A percentile compares a stretch with the other conserved stretches of the same genome.
These are phyloP conservation scores for Eucalyptus victrix DNA, from an alignment of 345 rosid genomes.

Conservation along the genomic window DNA sequence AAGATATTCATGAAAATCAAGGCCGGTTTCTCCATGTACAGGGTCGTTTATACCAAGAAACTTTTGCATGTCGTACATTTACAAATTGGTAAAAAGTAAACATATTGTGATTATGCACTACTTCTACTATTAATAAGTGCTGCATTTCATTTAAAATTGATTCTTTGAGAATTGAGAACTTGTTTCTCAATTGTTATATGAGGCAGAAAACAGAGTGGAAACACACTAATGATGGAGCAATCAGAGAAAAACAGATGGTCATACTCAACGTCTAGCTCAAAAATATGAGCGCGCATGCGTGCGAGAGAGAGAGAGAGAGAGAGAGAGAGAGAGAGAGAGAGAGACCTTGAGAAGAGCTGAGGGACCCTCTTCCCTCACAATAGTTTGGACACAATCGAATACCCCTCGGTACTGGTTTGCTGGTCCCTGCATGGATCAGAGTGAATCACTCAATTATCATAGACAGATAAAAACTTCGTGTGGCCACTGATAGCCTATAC, in stretches of 20 bases:
- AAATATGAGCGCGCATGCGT: accelerated
- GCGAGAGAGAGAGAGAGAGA: neutral
- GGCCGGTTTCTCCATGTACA: neutral
- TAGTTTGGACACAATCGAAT: conserved; percentile 74
- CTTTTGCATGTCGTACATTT: neutral
- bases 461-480: neutral
- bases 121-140: neutral
- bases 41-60: neutral
- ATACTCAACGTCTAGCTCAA: neutral
- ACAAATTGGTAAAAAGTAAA: neutral
- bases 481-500: neutral
- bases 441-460: neutral
- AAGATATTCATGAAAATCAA: neutral
- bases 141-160: neutral
- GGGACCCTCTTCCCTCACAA: conserved; percentile 82
- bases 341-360: conserved; percentile 78
- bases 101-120: neutral
- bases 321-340: neutral
- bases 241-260: neutral
- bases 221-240: neutral
- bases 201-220: neutral
- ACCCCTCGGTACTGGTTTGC: conserved; percentile 74
- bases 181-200: neutral
- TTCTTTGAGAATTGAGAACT: neutral
- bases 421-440: conserved; percentile 38